Percentiles rank a stretch among this genome's conserved stretches.
phyloP scores from a whole-genome alignment of 306 rosid genomes.

The Gleditsia sinensis region DNA sequence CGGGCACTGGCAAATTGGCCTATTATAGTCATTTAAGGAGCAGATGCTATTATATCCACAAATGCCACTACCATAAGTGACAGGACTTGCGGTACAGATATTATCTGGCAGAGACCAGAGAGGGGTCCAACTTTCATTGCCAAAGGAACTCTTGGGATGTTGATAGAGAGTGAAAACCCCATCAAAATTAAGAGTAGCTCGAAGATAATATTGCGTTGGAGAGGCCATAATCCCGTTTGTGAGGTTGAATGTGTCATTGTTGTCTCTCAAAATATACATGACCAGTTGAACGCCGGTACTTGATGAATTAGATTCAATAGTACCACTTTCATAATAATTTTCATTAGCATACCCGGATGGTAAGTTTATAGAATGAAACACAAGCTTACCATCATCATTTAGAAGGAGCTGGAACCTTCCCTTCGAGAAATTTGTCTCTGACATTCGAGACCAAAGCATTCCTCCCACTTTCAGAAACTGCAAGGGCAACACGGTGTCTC shows the following conservation, averaged over 20 bases:
- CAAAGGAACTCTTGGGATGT: constrained; percentile 30
- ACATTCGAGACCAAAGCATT: constrained; percentile 40
- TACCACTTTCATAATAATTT: constrained; percentile 29
- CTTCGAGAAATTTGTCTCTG: constrained; percentile 31
- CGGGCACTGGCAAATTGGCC: constrained; percentile 46
- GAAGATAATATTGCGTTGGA: constrained; percentile 19
- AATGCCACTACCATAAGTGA: neutral
- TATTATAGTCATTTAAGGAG: constrained; percentile 6
- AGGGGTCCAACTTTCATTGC: constrained; percentile 20
- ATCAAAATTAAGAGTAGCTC: constrained; percentile 49
- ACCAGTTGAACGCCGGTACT: constrained; percentile 35
- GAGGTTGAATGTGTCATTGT: constrained; percentile 7
- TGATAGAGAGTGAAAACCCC: constrained; percentile 42
- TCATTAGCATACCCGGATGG: constrained; percentile 28
- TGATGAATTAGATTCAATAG: neutral
- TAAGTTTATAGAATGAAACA: constrained; percentile 35
- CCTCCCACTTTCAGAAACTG: constrained; percentile 33
- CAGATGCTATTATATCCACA: constrained; percentile 49
- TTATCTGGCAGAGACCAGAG: constrained; percentile 34
- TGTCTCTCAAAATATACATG: constrained; percentile 27
- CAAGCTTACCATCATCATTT: constrained; percentile 40
- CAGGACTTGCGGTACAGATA: neutral
- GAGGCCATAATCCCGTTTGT: neutral
- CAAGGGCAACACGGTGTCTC: constrained; percentile 50
- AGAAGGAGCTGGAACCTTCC: constrained; percentile 49